phyloP scores from a whole-genome alignment of 345 rosid genomes.

The Populus pruinosa region DNA sequence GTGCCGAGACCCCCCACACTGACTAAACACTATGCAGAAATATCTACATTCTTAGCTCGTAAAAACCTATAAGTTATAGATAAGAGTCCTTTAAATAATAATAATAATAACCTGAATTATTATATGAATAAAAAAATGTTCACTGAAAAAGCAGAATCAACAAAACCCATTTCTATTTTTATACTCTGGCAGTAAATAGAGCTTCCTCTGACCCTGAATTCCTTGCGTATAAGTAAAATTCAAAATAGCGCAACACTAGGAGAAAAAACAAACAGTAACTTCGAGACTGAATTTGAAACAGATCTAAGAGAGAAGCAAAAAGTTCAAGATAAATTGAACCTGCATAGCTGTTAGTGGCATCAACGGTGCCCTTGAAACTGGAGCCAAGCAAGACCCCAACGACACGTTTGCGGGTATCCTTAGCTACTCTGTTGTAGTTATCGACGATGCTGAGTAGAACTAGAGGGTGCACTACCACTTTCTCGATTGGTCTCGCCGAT shows the following conservation, averaged over 20 bases:
- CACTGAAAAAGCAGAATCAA: background rate
- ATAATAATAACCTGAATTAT: too few relatives aligned
- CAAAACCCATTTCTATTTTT: background rate
- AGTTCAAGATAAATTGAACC: conserved; percentile 32
- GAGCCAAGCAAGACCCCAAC: conserved; percentile 75
- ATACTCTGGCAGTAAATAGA: too few relatives aligned
- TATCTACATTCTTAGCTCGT: background rate
- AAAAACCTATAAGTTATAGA: background rate
- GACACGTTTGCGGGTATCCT: conserved; percentile 85
- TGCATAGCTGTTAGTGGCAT: conserved; percentile 90
- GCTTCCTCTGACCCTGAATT: background rate
- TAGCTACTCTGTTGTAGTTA: conserved; percentile 89
- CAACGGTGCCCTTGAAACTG: conserved; percentile 78
- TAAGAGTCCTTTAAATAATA: background rate
- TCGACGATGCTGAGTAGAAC: conserved; percentile 95
- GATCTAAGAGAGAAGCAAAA: background rate
- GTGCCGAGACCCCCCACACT: background rate
- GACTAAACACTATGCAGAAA: background rate
- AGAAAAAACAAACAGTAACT: background rate
- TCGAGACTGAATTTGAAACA: background rate
- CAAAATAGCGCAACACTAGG: background rate
- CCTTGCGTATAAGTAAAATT: background rate
- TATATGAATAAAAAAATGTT: background rate
- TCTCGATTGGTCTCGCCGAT: conserved; percentile 73
- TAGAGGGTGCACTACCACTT: conserved; percentile 89